Base-by-base conservation (phyloP, 139 green algal genomes). In the Chlamydomonas schloesseri region DNA sequence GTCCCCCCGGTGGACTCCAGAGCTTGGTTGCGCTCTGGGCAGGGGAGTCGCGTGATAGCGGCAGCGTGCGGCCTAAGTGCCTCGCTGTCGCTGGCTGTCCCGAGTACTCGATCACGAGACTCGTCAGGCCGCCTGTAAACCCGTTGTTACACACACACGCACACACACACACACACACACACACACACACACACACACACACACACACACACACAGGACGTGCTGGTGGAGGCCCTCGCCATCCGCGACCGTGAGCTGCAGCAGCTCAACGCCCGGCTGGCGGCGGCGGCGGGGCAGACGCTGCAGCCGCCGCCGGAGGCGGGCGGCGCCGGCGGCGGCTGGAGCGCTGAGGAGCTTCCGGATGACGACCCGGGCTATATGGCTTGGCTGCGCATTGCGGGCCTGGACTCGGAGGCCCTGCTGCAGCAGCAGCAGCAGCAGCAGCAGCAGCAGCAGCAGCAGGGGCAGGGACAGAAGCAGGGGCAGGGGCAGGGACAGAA, bases 331-430 rank as follows among this genome's bases (percentile, higher is more conserved):
- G 71, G 53, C 53, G 14, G 15, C 50, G 31, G 73, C n/a, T 29
- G 31, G 14, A n/a, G n/a, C n/a, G n/a, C n/a, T n/a, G 82, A 62
- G 24, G 82, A 57, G 0, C 23, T 71, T n/a, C 6, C 82, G 17
- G 82, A 78, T 42, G 70, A 87, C 18, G 82, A 87, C 58, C 13
- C 57, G 20, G 71, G 55, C 20, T 78, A 87, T 55, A 46, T 64
- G 78, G 42, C 62, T 1, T 84, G 78, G 78, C 64, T 84, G 33
- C 64, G 46, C 5, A 42, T 13, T 26, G 37, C 29, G 4, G 78
- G 78, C 4, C 62, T 84, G 34, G 42, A 84, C 10, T 42, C 78
- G 62, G 78, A 84, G 23, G 78, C 13, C 31, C 29, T 84, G 64
- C 47, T 84, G 46, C 23, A 86, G 80, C 46, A 1, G 26, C 37